Base-by-base conservation (phyloP, 768 basidiomycete genomes). In the Strobilomyces confusus region DNA sequence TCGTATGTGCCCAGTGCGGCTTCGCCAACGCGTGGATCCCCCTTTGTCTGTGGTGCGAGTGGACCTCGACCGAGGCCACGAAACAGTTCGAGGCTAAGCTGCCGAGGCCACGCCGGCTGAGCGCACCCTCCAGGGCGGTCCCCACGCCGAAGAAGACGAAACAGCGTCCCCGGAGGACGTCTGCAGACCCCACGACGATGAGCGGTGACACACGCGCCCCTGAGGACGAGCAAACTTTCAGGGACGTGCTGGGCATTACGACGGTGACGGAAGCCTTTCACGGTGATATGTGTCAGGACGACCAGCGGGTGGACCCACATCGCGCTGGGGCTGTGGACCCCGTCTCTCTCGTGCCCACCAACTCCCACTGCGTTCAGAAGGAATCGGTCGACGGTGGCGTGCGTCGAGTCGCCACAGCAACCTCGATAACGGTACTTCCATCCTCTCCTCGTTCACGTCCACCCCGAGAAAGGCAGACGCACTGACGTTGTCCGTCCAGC, bases 21-120 rank as follows among this genome's bases (percentile, higher is more conserved):
- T 79, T 78, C 49, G 65, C 71, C 33, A 79, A 79, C 47, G 70
- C 76, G 41, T 72, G 75, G 58, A 69, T 80, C 51, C 75, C 79
- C 23, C 68, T 80, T 54, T 80, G 78, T 67, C 62, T 79, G 17
- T 80, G 78, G 76, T 79, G 79, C 61, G 63, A 71, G 56, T 80
- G 78, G 77, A 71, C 75, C 5, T 78, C 76, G 23, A 61, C 68
- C 17, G 72, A 66, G 48, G 73, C 77, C 5, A 68, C 69, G 55
- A 70, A 63, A 48, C 69, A 67, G 43, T 77, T 75, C 57, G 73
- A 78, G 57, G 55, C 63, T 22, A 72, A 65, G 40, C 66, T 68
- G 53, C 72, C 75, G 33, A 71, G 76, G 19, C 59, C 69, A 26
- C 68, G 68, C 46, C 54, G 68, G 50, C 51, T 69, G 45, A 69